A percentile compares a stretch with the other conserved stretches of the same genome.
These are phyloP conservation scores for Amniculicola lignicola DNA, from an alignment of 495 filamentous ascomycete genomes.

Conservation along the genomic window DNA sequence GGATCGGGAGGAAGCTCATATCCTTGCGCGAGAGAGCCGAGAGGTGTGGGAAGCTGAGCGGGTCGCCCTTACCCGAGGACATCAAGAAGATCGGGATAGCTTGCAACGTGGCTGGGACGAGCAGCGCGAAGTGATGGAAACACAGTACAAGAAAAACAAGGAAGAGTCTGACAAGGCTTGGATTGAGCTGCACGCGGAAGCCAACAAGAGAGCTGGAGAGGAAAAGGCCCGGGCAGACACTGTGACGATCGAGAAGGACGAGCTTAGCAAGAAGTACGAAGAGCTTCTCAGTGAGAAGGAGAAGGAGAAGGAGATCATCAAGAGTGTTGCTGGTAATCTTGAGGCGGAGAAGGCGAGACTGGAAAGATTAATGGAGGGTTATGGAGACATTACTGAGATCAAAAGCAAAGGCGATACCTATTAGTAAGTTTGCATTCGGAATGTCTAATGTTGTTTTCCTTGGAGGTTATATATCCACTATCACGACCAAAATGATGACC, in stretches of 20 bases:
- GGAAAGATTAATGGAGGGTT: conserved; percentile 55
- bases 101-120: conserved; percentile 35
- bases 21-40: conserved; percentile 30
- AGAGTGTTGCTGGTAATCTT: conserved; percentile 51
- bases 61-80: conserved; percentile 26
- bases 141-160: conserved; percentile 32
- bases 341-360: conserved; percentile 56
- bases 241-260: conserved; percentile 35
- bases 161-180: conserved; percentile 37
- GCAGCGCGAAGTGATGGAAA: conserved; percentile 27
- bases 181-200: conserved; percentile 45
- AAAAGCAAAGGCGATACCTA: conserved; percentile 60
- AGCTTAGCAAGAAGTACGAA: conserved; percentile 34
- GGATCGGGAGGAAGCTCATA: conserved; percentile 35
- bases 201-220: conserved; percentile 41
- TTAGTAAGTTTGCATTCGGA: conserved; percentile 53
- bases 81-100: conserved; percentile 33
- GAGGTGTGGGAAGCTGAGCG: conserved; percentile 32
- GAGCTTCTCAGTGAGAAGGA: conserved; percentile 37
- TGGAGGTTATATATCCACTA: background rate
- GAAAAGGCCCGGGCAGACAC: conserved; percentile 39
- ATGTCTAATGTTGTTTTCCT: conserved; percentile 5
- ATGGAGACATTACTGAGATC: conserved; percentile 59
- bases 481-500: too few relatives aligned
- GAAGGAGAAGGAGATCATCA: conserved; percentile 44